phyloP scores from a whole-genome alignment of 768 basidiomycete species.

The Termitomyces sp. region DNA sequence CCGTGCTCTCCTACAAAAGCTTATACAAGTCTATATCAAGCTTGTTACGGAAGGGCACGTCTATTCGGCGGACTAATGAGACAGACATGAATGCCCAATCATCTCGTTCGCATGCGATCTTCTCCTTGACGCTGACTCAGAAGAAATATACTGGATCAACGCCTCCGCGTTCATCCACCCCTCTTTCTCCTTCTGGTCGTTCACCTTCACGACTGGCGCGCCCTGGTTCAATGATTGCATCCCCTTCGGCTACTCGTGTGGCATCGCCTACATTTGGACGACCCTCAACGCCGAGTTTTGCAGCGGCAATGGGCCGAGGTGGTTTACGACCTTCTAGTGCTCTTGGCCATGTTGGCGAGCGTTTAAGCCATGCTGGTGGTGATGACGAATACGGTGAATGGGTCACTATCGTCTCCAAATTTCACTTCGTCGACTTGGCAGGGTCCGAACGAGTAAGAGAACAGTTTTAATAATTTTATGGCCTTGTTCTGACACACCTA shows the following conservation, averaged over 20 bases:
- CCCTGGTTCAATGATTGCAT: constrained; percentile 73
- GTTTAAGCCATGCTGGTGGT: constrained; percentile 26
- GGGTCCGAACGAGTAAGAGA: constrained; percentile 86
- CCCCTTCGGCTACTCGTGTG: constrained; percentile 47
- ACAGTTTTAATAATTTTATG: constrained; percentile 6
- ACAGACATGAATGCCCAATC: constrained; percentile 99
- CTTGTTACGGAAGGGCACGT: constrained; percentile 84
- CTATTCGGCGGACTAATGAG: constrained; percentile 91
- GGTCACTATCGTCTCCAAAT: constrained; percentile 90
- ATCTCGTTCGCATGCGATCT: constrained; percentile 98
- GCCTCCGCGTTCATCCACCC: constrained; percentile 70
- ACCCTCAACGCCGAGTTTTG: constrained; percentile 78
- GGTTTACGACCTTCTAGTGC: constrained; percentile 76
- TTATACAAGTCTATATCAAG: constrained; percentile 34
- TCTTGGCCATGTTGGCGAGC: constrained; percentile 66
- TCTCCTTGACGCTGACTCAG: constrained; percentile 92
- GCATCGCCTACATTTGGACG: constrained; percentile 77
- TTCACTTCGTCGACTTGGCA: constrained; percentile 97
- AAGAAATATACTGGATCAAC: constrained; percentile 78
- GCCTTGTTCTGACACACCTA: constrained; percentile 14
- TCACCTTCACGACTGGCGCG: constrained; percentile 77
- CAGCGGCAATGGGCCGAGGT: constrained; percentile 68
- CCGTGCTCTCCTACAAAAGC: constrained; percentile 7
- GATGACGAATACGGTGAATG: constrained; percentile 79
- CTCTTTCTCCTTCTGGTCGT: constrained; percentile 68